Base-by-base conservation (phyloP, 192 early-diverging fungal species). In the Cladochytrium replicatum region DNA sequence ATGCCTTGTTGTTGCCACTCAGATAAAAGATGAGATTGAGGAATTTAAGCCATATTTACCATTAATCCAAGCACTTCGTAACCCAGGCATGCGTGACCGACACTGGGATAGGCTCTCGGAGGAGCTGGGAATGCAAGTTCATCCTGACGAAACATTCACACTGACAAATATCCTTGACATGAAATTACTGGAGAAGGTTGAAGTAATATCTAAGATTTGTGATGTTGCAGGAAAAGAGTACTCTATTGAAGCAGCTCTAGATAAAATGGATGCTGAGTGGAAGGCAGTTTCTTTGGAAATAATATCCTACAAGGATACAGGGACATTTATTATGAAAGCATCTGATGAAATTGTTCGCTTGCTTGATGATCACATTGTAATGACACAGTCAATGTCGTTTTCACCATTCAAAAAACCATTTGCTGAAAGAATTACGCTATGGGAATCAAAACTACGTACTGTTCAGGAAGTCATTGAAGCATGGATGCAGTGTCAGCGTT, bases 321-420 rank as follows among this genome's bases (percentile, higher is more conserved):
- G 76, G 25, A 78, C 76, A 13, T 66, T 45, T 41, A 77, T 78
- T 26, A 77, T 78, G 76, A 68, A 69, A 26, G 66, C 70, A 2
- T 74, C 76, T 4, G 76, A 78, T 32, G 76, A 78, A 58, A 61
- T 74, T 37, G 55, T 67, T 24, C 58, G 74, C 3, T 41, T 76
- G 32, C 45, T 78, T 32, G 76, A 78, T 41, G 76, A 78, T 45
- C 76, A 78, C 47, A 64, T 78, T 48, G 76, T 78, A 19, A 73
- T 78, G 73, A 74, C 76, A n/a, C 76, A 78, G 49, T 68, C 61
- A 22, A 77, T 78, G 76, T 67, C 64, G 32, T 78, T 78, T 42
- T 74, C 71, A 3, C 73, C 73, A 3, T 77, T 63, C 54, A 78
- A 78, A 41, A 77, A 77, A 49, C 74, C 76, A 1, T 78, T 78